Percentiles rank a stretch among this genome's conserved stretches.
These are phyloP conservation scores for Multifurca ochricompacta DNA, from an alignment of 768 basidiomycete species.

Conservation along the genomic window DNA sequence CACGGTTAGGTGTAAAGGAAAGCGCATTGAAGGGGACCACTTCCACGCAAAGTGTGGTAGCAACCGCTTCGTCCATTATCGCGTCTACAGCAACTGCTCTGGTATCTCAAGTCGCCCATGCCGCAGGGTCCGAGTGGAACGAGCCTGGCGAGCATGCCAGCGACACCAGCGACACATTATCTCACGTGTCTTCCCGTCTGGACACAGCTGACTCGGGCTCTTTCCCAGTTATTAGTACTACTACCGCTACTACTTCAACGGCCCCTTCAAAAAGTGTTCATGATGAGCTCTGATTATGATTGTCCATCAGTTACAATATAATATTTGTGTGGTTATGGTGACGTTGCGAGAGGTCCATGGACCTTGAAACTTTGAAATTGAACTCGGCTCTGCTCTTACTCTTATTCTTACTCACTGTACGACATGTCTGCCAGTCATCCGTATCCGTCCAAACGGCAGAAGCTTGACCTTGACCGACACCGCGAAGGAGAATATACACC, in stretches of 20 bases:
- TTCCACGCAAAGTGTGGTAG: neutral
- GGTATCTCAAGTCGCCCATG: neutral
- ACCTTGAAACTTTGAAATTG: too few species aligned
- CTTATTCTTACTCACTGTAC: too few species aligned
- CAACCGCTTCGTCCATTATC: neutral
- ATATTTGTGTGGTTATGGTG: neutral
- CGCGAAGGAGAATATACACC: neutral
- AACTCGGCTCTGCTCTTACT: too few species aligned
- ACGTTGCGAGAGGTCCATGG: too few species aligned
- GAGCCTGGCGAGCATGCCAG: neutral
- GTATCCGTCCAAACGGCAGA: neutral
- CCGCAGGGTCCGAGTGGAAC: neutral
- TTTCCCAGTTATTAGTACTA: too few species aligned
- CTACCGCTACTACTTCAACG: neutral
- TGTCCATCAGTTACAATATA: neutral
- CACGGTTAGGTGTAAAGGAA: neutral
- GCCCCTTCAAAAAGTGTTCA: neutral
- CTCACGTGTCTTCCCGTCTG: neutral
- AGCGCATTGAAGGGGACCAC: neutral
- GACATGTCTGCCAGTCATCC: too few species aligned
- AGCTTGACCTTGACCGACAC: neutral
- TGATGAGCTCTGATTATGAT: constrained; percentile 9
- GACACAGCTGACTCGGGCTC: neutral
- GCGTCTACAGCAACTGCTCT: neutral
- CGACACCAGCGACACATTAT: neutral